Base-by-base conservation (phyloP, 2,329 filamentous ascomycete species). In the Gaeumannomyces sp. region DNA sequence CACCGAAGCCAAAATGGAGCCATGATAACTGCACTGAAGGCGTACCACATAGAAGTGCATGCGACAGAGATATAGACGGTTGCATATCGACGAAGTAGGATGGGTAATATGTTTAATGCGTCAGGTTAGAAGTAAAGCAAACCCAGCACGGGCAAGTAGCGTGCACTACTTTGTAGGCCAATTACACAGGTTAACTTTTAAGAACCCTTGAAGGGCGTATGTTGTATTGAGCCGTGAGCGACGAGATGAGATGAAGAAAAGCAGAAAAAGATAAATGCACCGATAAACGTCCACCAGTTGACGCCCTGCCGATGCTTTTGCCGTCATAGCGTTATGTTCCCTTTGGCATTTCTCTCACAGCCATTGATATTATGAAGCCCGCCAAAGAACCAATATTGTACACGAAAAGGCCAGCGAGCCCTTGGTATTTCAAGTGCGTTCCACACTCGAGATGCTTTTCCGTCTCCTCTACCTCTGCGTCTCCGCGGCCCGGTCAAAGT, bases 401-500 rank as follows among this genome's bases (percentile, higher is more conserved):
- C 45, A 53, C 7, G 45, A 53, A 53, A 25, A 25, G 45, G n/a
- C 45, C 8, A 53, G n/a, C 45, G 8, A n/a, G 45, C 22, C 45
- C n/a, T n/a, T 53, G 6, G 19, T 3, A n/a, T n/a, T n/a, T n/a
- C 14, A n/a, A n/a, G 22, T 11, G 45, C 45, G 8, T 19, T 14
- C 45, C 45, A 22, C 19, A 8, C 7, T 53, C 22, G 19, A 13
- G 14, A 3, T 58, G 7, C 4, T 60, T 29, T 27, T 19, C 10
- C 53, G 10, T 45, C 19, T 10, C 27, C 31, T 61, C 64, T 65
- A 70, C 65, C 68, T 65, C 13, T 65, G 38, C 25, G 61, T 63
- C 22, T 64, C 63, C 1, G 72, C 64, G 2, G 68, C 67, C 67
- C 68, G 67, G 68, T 72, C 72, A 66, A 73, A 73, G 66, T 73